Evolutionary conservation across 2,329 filamentous ascomycete species (phyloP).

Genomic region (Hymenoscyphus occultus): DNA sequence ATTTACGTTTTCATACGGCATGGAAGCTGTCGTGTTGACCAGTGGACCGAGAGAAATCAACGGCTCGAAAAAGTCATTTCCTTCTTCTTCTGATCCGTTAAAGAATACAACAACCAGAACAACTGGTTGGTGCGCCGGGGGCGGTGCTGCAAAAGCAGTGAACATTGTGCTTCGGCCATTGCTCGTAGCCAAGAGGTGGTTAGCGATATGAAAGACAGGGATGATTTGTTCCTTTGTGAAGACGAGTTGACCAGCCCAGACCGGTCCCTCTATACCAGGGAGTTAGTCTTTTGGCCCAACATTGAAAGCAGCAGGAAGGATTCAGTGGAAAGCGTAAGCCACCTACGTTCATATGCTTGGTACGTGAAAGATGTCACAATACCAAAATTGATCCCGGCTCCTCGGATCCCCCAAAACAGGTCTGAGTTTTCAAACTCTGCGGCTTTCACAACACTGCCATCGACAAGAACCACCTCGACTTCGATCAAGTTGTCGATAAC

Average conservation of each 20-base stretch:
- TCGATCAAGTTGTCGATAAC: constrained; percentile 25
- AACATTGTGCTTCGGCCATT: constrained; percentile 14
- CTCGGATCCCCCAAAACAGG: constrained; percentile 37
- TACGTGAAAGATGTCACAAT: constrained; percentile 22
- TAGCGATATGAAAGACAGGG: constrained; percentile 21
- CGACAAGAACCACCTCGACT: constrained; percentile 35
- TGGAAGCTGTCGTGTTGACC: constrained; percentile 25
- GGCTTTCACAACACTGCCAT: constrained; percentile 32
- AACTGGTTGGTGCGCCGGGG: constrained; percentile 9
- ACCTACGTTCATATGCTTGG: constrained; percentile 19
- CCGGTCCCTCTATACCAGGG: neutral
- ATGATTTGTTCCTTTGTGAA: constrained; percentile 18
- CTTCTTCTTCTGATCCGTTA: constrained; percentile 37
- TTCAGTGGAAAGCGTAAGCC: constrained; percentile 12
- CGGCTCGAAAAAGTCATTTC: constrained; percentile 29
- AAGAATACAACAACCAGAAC: constrained; percentile 32
- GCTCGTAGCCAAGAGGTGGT: constrained; percentile 12
- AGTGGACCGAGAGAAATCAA: constrained; percentile 34
- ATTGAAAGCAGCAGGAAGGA: neutral
- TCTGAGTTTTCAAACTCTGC: constrained; percentile 31
- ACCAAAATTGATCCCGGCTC: constrained; percentile 32
- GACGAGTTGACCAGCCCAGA: constrained; percentile 17
- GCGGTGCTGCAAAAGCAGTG: constrained; percentile 14
- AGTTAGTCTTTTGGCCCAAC: neutral
- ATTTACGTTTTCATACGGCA: constrained; percentile 39